Base-by-base conservation (phyloP, 352 stramenopile genomes). In the Phytophthora vignae region DNA sequence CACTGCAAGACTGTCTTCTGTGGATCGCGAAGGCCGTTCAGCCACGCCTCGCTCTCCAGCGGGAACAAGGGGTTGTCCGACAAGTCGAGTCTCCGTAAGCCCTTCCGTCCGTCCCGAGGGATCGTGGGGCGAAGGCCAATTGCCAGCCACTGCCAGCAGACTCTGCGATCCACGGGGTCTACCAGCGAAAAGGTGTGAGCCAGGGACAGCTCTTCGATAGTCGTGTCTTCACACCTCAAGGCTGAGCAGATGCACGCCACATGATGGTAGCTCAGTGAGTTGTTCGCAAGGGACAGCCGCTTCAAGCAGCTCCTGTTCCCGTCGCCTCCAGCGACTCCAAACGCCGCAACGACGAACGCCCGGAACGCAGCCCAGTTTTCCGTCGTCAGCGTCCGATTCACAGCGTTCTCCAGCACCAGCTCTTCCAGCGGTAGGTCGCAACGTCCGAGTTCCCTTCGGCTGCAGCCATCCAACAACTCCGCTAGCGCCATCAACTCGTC, bases 191-290 rank as follows among this genome's bases (percentile, higher is more conserved):
- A 68, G 1, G 64, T 69, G 31, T 66, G 54, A 12, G 73, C 73
- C 15, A 80, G 48, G 1, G 73, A 80, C 6, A 80, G 59, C 10
- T 80, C 73, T 38, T 77, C 69, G 17, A 80, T 62, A 7, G 44
- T 25, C 33, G 53, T 53, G 22, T 11, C 55, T 14, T 73, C 68
- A 57, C 27, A 40, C 40, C 70, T 62, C n/a, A 81, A 68, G 0
- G 76, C 76, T 11, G 76, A 83, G 64, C 73, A 81, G 42, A 83
- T 64, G 8, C 69, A 75, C 1, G 62, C 73, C 42, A 81, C 42
- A 53, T 83, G 69, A 19, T 59, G 69, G 27, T 40, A 71, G 29
- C 38, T 77, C 27, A 83, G 46, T n/a, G 73, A 73, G 46, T 79
- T 83, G 27, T 71, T 69, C 10, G 73, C 76, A 15, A 83, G 40